Evolutionary conservation across 2,329 filamentous ascomycete species (phyloP).

Genomic region (Xylariales sp.): DNA sequence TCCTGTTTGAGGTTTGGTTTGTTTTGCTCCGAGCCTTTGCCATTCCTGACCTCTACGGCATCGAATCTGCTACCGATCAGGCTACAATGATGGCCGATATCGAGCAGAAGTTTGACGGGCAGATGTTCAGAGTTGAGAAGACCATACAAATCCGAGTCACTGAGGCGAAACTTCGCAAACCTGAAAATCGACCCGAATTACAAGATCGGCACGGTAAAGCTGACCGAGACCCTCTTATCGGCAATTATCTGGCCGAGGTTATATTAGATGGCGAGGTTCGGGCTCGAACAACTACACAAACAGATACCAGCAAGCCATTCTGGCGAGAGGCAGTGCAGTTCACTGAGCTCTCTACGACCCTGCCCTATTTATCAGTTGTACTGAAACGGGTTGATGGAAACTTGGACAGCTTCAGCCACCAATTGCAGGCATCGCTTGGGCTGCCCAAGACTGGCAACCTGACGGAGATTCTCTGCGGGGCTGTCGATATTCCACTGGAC

Average conservation of each 20-base stretch:
- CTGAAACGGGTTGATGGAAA: conserved; percentile 62
- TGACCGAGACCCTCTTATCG: conserved; percentile 44
- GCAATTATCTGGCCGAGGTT: conserved; percentile 76
- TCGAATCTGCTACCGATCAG: conserved; percentile 40
- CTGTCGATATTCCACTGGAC: conserved; percentile 78
- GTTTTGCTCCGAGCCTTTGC: conserved; percentile 88
- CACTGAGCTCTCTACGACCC: conserved; percentile 62
- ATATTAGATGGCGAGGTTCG: conserved; percentile 76
- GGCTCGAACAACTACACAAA: conserved; percentile 69
- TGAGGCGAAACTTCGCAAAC: conserved; percentile 55
- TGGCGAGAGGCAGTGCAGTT: conserved; percentile 83
- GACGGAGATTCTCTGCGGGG: conserved; percentile 56
- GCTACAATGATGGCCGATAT: conserved; percentile 38
- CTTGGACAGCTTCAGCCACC: conserved; percentile 39
- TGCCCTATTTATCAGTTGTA: conserved; percentile 66
- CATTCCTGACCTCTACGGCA: conserved; percentile 81
- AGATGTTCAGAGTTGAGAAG: conserved; percentile 60
- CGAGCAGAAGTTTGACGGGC: conserved; percentile 35
- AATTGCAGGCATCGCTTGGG: conserved; percentile 37
- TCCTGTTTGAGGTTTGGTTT: conserved; percentile 97
- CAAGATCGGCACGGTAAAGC: conserved; percentile 25
- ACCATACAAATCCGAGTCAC: conserved; percentile 54
- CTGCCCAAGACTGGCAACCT: conserved; percentile 37
- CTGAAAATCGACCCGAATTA: conserved; percentile 18
- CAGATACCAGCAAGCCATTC: conserved; percentile 68